Conservation (phyloP, 2,329 filamentous ascomycete species). For the Aspergillus vadensis region DNA sequence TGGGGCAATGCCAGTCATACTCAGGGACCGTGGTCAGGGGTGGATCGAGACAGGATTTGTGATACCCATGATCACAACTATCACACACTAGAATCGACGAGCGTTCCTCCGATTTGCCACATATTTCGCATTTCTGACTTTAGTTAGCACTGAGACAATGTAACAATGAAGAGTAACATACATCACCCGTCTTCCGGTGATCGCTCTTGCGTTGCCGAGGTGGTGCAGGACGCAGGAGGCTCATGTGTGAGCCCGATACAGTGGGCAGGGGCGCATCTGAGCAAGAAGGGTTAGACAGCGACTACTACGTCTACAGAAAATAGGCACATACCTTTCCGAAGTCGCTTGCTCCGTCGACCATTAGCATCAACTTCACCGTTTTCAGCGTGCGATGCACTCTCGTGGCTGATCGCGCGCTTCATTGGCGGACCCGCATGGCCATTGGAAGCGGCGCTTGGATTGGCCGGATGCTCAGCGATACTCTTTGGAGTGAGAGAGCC, state of each 20-base stretch:
- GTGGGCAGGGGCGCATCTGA: slow-evolving; percentile 64
- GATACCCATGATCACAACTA: slow-evolving; percentile 86
- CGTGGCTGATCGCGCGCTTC: slow-evolving; percentile 74
- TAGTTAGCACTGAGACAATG: slow-evolving; percentile 28
- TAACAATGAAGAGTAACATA: slow-evolving; percentile 32
- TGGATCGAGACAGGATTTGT: slow-evolving; percentile 86
- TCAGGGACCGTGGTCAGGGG: slow-evolving; percentile 76
- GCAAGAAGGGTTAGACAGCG: slow-evolving; percentile 5
- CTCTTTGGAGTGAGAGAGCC: slow-evolving; percentile 63
- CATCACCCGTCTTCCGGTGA: slow-evolving; percentile 60
- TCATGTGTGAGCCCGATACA: slow-evolving; percentile 96
- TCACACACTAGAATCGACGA: slow-evolving; percentile 78
- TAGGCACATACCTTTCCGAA: slow-evolving; percentile 71
- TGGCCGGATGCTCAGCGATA: slow-evolving; percentile 65
- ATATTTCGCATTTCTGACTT: slow-evolving; percentile 76
- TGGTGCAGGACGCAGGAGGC: slow-evolving; percentile 79
- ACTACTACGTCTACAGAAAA: slow-evolving; percentile 15
- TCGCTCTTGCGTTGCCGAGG: slow-evolving; percentile 58
- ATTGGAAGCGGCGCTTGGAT: slow-evolving; percentile 57
- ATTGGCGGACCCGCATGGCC: slow-evolving; percentile 59
- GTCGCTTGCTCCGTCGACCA: slow-evolving; percentile 84
- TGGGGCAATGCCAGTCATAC: slow-evolving; percentile 91
- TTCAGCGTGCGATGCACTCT: slow-evolving; percentile 48
- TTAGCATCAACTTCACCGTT: slow-evolving; percentile 62
- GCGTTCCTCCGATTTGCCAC: slow-evolving; percentile 74